These are phyloP conservation scores for Beauveria brongniartii DNA, from an alignment of 2,329 filamentous ascomycete species.

Conservation along the genomic window DNA sequence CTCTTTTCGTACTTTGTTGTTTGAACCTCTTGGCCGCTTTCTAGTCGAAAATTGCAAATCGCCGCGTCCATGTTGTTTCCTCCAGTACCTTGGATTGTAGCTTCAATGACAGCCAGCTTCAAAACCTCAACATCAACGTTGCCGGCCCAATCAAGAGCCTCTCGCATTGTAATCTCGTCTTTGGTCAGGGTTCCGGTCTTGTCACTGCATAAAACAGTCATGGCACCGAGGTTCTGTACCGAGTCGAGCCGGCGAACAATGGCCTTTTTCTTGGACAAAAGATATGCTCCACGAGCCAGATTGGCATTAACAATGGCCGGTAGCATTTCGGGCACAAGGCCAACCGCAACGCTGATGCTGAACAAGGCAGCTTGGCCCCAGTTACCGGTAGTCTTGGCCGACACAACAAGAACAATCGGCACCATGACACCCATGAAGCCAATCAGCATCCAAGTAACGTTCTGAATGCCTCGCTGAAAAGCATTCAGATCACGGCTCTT, in stretches of 20 bases:
- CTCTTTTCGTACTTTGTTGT: slow-evolving; percentile 18
- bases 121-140: slow-evolving; percentile 15
- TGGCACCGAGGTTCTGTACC: slow-evolving; percentile 23
- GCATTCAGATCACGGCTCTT: slow-evolving; percentile 19
- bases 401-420: slow-evolving; percentile 20
- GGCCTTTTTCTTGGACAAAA: slow-evolving; percentile 25
- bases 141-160: slow-evolving; percentile 17
- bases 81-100: slow-evolving; percentile 18
- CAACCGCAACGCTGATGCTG: slow-evolving; percentile 23
- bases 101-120: slow-evolving; percentile 21
- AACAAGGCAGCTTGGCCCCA: slow-evolving; percentile 21
- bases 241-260: slow-evolving; percentile 27
- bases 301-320: slow-evolving; percentile 23
- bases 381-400: slow-evolving; percentile 18
- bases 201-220: slow-evolving; percentile 23
- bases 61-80: slow-evolving; percentile 23
- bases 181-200: slow-evolving; percentile 24
- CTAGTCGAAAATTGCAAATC: slow-evolving; percentile 14
- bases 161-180: slow-evolving; percentile 20
- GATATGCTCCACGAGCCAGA: slow-evolving; percentile 20
- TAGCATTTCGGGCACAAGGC: slow-evolving; percentile 23
- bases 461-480: slow-evolving; percentile 21
- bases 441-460: slow-evolving; percentile 23
- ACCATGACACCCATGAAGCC: slow-evolving; percentile 24
- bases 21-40: slow-evolving; percentile 13